Base-by-base conservation (phyloP, 116 monocot species). In the Iris pallida region DNA sequence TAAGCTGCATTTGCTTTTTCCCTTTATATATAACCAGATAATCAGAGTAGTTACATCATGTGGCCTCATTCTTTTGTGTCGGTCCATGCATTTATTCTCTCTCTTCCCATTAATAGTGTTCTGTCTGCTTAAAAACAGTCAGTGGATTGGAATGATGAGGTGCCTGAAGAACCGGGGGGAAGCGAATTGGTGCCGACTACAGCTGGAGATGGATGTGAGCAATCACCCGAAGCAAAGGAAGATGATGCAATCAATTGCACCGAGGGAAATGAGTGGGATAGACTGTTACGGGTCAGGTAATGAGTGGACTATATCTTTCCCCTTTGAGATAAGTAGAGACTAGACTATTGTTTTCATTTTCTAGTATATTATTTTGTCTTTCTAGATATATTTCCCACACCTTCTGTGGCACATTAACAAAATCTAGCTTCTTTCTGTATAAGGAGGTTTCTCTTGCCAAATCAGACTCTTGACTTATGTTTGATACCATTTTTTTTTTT, bases 231-330 rank as follows among this genome's bases (percentile, higher is more conserved):
- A 77, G 30, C 42, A 11, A 90, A 88, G 73, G 88, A 88, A 30
- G 86, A 82, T 55, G 79, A 78, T 67, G 9, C 65, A 58, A 58
- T 57, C 20, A 75, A n/a, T 73, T 74, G 40, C 10, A 63, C 66
- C 6, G 94, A 88, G 72, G 85, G 90, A 80, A 90, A 85, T 83
- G 88, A 94, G 67, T 94, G 94, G 94, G 94, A 94, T 47, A 80
- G 82, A 45, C 90, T 94, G 66, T 73, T 94, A 69, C 90, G 94
- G 70, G 64, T 81, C 55, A 94, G 94, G 94, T 94, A 64, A 74
- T 8, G 41, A 20, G 16, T 80, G 67, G 49, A 9, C 30, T 30
- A 30, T 30, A 3, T 30, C 3, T 30, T 30, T 30, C 30, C 30
- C n/a, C n/a, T n/a, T 30, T 30, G 30, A 30, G 30, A 30, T 30